Conservation (phyloP, 192 early-diverging fungal genomes). For the Coemansia sp. region DNA sequence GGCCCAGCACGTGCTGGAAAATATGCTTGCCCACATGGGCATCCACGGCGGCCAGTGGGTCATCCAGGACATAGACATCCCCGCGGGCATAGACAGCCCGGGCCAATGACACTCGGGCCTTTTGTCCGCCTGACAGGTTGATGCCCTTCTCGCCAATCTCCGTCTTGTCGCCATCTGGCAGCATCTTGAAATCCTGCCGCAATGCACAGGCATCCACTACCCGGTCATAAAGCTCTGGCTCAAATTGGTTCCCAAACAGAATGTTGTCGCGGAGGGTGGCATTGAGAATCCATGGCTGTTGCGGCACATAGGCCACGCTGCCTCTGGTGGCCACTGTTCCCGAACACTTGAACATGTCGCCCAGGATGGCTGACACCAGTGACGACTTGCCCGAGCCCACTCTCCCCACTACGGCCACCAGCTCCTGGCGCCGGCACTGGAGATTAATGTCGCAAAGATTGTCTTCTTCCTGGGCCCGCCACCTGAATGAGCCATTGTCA, state of each 20-base stretch:
- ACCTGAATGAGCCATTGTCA: constrained; percentile 41
- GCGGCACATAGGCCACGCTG: constrained; percentile 53
- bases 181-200: constrained; percentile 48
- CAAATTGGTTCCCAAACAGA: constrained; percentile 53
- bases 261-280: constrained; percentile 60
- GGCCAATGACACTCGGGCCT: constrained; percentile 3
- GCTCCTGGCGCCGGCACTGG: constrained; percentile 32
- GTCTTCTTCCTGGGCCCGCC: constrained; percentile 25
- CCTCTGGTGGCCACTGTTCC: constrained; percentile 28
- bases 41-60: constrained; percentile 63
- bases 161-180: constrained; percentile 46
- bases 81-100: constrained; percentile 57
- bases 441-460: constrained; percentile 35
- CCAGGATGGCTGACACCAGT: constrained; percentile 56
- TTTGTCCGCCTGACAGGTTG: constrained; percentile 12
- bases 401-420: constrained; percentile 56
- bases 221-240: constrained; percentile 47
- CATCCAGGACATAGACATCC: constrained; percentile 64
- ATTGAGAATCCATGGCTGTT: constrained; percentile 54
- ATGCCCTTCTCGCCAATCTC: constrained; percentile 18
- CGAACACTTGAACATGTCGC: constrained; percentile 42
- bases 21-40: constrained; percentile 55
- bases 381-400: constrained; percentile 63
- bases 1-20: constrained; percentile 49
- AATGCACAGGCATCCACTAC: constrained; percentile 56